A percentile compares a stretch with the other conserved stretches of the same genome.
phyloP scores from a whole-genome alignment of 495 filamentous ascomycete genomes.

The Penicillium verhagenii region DNA sequence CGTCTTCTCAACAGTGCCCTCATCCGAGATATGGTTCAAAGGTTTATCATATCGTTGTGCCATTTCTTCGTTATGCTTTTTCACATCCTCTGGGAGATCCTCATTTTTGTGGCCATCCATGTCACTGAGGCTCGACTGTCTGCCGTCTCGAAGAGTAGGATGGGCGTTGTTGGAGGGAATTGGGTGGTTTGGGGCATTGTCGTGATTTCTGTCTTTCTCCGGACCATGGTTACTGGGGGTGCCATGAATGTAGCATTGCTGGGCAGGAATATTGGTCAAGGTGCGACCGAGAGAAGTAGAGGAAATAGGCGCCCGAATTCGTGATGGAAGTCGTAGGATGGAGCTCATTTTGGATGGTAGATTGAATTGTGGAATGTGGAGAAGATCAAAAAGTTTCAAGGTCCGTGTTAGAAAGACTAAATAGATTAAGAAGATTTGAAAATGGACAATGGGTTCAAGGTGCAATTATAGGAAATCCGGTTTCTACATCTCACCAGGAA shows the following conservation, averaged over 20 bases:
- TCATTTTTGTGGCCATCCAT: constrained; percentile 23
- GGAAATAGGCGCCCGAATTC: not conserved
- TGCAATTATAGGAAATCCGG: constrained; percentile 5
- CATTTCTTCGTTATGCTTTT: constrained; percentile 39
- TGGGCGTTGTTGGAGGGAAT: constrained; percentile 39
- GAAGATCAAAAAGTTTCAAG: not conserved
- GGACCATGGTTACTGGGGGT: not conserved
- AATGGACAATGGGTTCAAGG: not conserved
- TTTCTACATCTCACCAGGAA: not conserved
- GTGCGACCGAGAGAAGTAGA: constrained; percentile 1
- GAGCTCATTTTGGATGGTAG: constrained; percentile 4
- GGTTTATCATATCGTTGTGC: constrained; percentile 35
- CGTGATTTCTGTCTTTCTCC: not conserved
- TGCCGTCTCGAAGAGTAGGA: constrained; percentile 36
- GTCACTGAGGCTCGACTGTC: constrained; percentile 33
- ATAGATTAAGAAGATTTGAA: not conserved
- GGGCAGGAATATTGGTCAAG: not conserved
- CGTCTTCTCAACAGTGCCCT: constrained; percentile 28
- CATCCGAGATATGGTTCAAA: constrained; percentile 39
- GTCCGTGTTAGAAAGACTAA: not conserved
- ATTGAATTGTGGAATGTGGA: not conserved
- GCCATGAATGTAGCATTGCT: not conserved
- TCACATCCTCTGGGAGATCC: constrained; percentile 40
- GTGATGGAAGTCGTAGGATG: not conserved
- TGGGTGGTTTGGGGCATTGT: constrained; percentile 14